A percentile compares a stretch with the other conserved stretches of the same genome.
Evolutionary conservation across 441 rosid species (phyloP).

Genomic region (Gossypium schwendimanii): DNA sequence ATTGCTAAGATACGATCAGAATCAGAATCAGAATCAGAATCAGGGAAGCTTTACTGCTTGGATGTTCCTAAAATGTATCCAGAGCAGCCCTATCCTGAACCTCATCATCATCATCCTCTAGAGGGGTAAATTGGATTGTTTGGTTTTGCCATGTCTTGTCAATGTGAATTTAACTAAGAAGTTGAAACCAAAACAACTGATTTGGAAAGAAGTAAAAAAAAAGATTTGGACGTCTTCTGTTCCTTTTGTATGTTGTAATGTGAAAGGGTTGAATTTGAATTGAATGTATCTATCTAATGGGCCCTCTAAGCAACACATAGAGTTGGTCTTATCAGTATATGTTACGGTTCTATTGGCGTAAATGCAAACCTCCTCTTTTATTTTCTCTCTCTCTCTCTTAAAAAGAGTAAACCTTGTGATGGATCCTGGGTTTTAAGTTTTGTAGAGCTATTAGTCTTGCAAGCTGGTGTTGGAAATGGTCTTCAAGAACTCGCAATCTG

Average conservation of each 20-base stretch:
- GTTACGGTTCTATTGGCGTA: constrained; percentile 17
- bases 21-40: constrained; percentile 4
- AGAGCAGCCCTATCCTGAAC: constrained; percentile 15
- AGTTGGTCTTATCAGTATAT: constrained; percentile 10
- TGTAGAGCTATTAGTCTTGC: background rate
- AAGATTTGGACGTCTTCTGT: constrained; percentile 9
- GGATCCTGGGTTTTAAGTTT: background rate
- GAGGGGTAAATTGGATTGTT: constrained; percentile 22
- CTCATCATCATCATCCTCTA: background rate
- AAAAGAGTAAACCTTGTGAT: background rate
- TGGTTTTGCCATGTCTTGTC: constrained; percentile 15
- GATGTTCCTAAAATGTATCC: constrained; percentile 8
- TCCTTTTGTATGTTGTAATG: constrained; percentile 24
- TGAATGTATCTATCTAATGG: background rate
- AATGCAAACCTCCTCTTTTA: constrained; percentile 9
- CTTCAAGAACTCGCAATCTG: no score
- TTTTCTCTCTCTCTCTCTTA: background rate
- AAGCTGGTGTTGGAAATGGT: background rate
- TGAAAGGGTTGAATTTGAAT: background rate
- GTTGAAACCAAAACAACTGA: constrained; percentile 15
- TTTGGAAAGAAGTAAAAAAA: constrained; percentile 16
- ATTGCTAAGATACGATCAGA: constrained; percentile 1
- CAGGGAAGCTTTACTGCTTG: constrained; percentile 23
- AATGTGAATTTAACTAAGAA: constrained; percentile 11
- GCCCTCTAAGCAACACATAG: constrained; percentile 8